phyloP scores from a whole-genome alignment of 2,329 filamentous ascomycete species.

The Colletotrichum sp. region DNA sequence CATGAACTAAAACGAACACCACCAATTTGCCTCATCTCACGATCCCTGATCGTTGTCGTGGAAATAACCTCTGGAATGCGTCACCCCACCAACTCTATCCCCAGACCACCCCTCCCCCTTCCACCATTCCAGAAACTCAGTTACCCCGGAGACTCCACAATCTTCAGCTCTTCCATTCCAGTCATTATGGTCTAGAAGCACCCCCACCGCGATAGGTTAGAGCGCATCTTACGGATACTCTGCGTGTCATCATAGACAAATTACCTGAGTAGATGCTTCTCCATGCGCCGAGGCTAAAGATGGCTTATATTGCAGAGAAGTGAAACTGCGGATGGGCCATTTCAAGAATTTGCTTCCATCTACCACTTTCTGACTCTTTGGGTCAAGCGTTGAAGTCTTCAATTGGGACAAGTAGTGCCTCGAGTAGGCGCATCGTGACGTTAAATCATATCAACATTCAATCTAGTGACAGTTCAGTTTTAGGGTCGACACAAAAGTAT shows the following conservation, averaged over 20 bases:
- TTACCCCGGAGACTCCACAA: not conserved
- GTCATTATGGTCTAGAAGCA: not conserved
- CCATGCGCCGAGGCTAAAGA: too few relatives aligned
- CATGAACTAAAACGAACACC: not conserved
- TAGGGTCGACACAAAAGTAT: not conserved
- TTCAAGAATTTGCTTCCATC: too few relatives aligned
- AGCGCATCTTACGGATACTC: not conserved
- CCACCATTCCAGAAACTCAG: not conserved
- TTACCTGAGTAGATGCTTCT: not conserved
- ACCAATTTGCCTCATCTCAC: not conserved
- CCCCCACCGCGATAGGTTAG: not conserved
- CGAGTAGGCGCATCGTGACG: too few relatives aligned
- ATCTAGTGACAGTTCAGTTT: too few relatives aligned
- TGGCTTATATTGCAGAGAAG: too few relatives aligned
- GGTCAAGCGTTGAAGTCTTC: too few relatives aligned
- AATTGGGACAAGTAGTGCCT: too few relatives aligned
- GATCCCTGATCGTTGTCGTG: not conserved
- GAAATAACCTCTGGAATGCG: not conserved
- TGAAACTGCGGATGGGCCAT: too few relatives aligned
- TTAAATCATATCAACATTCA: too few relatives aligned
- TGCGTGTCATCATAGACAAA: not conserved
- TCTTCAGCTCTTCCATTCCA: not conserved
- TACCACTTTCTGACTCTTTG: too few relatives aligned
- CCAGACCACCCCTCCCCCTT: not conserved
- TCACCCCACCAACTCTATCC: not conserved